phyloP scores from a whole-genome alignment of 768 basidiomycete genomes.

The Lentinula aciculospora region DNA sequence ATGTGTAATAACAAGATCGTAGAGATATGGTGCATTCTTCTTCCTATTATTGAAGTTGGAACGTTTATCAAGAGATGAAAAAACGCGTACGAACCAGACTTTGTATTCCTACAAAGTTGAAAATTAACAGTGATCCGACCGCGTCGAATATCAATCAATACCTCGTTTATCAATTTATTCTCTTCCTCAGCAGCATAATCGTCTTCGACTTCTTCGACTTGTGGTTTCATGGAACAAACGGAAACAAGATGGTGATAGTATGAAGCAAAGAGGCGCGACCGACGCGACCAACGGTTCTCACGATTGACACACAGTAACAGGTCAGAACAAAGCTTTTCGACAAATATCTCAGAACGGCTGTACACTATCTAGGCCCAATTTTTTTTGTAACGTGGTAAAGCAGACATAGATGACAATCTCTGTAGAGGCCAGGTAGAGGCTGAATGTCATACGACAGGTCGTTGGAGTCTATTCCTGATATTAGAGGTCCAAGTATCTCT shows the following conservation, averaged over 20 bases:
- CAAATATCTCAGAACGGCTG: no score
- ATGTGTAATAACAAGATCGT: slow-evolving; percentile 96
- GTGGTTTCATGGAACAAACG: slow-evolving; percentile 34
- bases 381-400: background rate
- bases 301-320: slow-evolving; percentile 15
- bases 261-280: slow-evolving; percentile 23
- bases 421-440: no score
- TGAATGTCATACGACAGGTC: background rate
- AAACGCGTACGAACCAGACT: slow-evolving; percentile 50
- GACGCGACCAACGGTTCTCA: slow-evolving; percentile 27
- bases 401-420: background rate
- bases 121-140: slow-evolving; percentile 9
- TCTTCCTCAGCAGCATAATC: slow-evolving; percentile 81
- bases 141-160: slow-evolving; percentile 26
- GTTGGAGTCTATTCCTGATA: background rate
- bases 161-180: slow-evolving; percentile 86
- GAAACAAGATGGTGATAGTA: background rate
- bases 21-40: slow-evolving; percentile 96
- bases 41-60: slow-evolving; percentile 50
- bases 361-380: background rate
- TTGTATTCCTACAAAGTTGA: slow-evolving; percentile 64
- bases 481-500: slow-evolving; percentile 1
- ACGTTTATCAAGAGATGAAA: background rate
- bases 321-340: no score
- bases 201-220: slow-evolving; percentile 69